These are phyloP conservation scores for Colletotrichum sp. DNA, from an alignment of 2,329 filamentous ascomycete species.

Conservation along the genomic window DNA sequence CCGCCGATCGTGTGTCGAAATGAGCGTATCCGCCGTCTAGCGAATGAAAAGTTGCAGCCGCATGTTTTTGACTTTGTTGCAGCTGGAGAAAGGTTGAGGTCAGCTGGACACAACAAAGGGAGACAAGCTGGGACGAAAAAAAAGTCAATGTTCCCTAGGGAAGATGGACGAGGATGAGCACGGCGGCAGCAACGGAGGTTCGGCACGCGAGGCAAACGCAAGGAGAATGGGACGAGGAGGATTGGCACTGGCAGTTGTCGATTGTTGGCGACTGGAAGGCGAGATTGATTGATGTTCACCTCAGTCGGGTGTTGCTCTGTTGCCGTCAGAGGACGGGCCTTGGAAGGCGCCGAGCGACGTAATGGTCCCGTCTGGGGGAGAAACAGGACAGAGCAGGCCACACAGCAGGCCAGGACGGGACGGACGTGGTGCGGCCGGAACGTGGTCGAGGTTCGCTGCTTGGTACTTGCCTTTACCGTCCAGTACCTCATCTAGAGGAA, in stretches of 20 bases:
- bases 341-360: background rate
- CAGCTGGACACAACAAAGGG: conserved; percentile 14
- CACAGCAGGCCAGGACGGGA: background rate
- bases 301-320: background rate
- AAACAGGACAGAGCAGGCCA: background rate
- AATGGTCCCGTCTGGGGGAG: background rate
- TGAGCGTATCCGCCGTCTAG: background rate
- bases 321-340: background rate
- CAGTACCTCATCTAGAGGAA: background rate
- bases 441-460: background rate
- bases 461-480: background rate
- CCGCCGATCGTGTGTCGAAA: conserved; percentile 14
- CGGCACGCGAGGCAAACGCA: conserved; percentile 3
- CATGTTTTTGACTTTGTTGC: conserved; percentile 17
- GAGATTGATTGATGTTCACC: background rate
- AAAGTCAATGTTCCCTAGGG: background rate
- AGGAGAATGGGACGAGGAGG: background rate
- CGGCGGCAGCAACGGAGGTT: background rate
- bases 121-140: conserved; percentile 3
- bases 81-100: conserved; percentile 18
- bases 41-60: conserved; percentile 1
- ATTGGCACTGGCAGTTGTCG: background rate
- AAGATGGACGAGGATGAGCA: background rate
- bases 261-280: background rate
- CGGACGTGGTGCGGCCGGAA: background rate